Conservation (phyloP, 2,329 filamentous ascomycete genomes). For the Boeremia exigua region DNA sequence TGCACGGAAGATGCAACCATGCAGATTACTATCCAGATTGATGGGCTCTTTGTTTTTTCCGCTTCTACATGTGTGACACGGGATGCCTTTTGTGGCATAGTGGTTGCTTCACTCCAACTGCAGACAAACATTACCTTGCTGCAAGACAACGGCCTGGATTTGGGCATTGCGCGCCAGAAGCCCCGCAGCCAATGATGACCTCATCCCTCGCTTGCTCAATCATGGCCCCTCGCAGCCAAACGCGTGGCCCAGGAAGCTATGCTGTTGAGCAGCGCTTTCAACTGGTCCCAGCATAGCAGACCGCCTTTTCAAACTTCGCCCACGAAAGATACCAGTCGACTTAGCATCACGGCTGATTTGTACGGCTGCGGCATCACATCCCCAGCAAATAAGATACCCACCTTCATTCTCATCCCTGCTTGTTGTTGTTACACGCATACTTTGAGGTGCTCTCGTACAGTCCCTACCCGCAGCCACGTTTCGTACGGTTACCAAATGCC, state of each 20-base stretch:
- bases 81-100: slow-evolving; percentile 11
- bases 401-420: slow-evolving; percentile 22
- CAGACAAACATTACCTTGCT: slow-evolving; percentile 18
- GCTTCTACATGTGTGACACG: slow-evolving; percentile 6
- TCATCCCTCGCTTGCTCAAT: slow-evolving; percentile 12
- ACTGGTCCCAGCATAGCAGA: slow-evolving; percentile 28
- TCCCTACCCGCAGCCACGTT: slow-evolving; percentile 36
- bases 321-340: slow-evolving; percentile 21
- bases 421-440: slow-evolving; percentile 25
- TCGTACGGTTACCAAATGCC: slow-evolving; percentile 28
- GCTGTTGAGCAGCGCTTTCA: slow-evolving; percentile 11
- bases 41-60: slow-evolving; percentile 1
- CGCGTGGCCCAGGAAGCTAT: slow-evolving; percentile 15
- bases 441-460: slow-evolving; percentile 16
- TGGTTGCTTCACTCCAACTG: slow-evolving; percentile 31
- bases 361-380: slow-evolving; percentile 22
- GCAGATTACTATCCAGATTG: slow-evolving; percentile 14
- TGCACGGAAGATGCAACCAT: slow-evolving; percentile 15
- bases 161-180: background rate
- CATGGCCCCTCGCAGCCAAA: slow-evolving; percentile 15
- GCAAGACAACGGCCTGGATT: background rate
- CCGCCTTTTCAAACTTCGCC: slow-evolving; percentile 34
- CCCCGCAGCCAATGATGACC: slow-evolving; percentile 4
- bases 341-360: slow-evolving; percentile 11
- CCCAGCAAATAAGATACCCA: slow-evolving; percentile 20